Base-by-base conservation (phyloP, 2,329 filamentous ascomycete species). In the Colletotrichum siamense region DNA sequence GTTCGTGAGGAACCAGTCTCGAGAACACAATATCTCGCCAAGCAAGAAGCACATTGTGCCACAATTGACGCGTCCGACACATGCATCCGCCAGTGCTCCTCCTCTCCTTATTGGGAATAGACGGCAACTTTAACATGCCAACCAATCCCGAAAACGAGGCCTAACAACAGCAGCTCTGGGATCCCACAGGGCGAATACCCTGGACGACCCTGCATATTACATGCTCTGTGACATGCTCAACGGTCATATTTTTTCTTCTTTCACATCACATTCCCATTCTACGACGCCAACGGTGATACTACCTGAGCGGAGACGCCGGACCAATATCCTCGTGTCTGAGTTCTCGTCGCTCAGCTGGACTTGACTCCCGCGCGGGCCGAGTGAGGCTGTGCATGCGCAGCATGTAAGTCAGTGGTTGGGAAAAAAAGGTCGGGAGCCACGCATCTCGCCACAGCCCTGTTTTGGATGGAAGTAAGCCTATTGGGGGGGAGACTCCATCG, bases 41-140 rank as follows among this genome's bases (percentile, higher is more conserved):
- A 69, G 49, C 34, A 59, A 39, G 57, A 32, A 65, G 26, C 39
- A 65, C 24, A 52, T 39, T 73, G 34, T 65, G 65, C 70, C 64
- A 65, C 74, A 55, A n/a, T 66, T 69, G 74, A 69, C 70, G 64
- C 65, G 64, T 74, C n/a, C 59, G 28, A 71, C 12, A 65, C 28
- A 22, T 65, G 44, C 59, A 49, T 26, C 65, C 49, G 8, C 16
- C n/a, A 49, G 15, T 18, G 64, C n/a, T 24, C n/a, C 22, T 44
- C 22, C 16, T 39, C 52, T 28, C n/a, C 22, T 61, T 32, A 16
- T 39, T 44, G 52, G 66, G 49, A 22, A 26, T 55, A 36, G 49
- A 28, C 36, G 18, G 57, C 24, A 39, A 34, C 55, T 39, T 8
- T 18, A 22, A 52, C 34, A 52, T 24, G 34, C 55, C 26, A 24